These are phyloP conservation scores for Ziziphus jujuba DNA, from an alignment of 306 rosid genomes.

Conservation along the genomic window DNA sequence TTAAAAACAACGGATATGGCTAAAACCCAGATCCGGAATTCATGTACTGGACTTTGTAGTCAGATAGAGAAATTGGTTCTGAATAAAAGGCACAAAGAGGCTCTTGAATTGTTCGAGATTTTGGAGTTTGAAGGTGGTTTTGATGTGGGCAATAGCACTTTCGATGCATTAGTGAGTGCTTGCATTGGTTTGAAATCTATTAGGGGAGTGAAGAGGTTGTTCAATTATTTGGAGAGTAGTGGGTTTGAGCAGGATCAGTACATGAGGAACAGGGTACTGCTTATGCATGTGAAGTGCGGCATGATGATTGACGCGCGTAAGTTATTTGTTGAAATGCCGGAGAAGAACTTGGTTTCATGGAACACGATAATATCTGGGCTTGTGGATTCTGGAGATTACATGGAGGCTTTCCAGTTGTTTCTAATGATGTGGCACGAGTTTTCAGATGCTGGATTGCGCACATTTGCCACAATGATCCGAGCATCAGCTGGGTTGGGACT, in stretches of 20 bases:
- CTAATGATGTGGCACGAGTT: constrained; percentile 62
- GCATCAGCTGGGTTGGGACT: constrained; percentile 68
- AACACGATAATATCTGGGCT: constrained; percentile 58
- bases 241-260: constrained; percentile 67
- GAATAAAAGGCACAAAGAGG: constrained; percentile 51
- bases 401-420: constrained; percentile 61
- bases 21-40: constrained; percentile 33
- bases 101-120: constrained; percentile 77
- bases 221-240: constrained; percentile 40
- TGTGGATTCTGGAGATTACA: constrained; percentile 62
- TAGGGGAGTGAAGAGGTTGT: constrained; percentile 72
- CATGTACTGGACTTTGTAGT: constrained; percentile 47
- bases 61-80: constrained; percentile 77
- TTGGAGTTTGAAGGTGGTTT: constrained; percentile 59
- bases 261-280: constrained; percentile 70
- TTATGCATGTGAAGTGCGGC: constrained; percentile 71
- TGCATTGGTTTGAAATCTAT: constrained; percentile 66
- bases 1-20: constrained; percentile 20
- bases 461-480: constrained; percentile 60
- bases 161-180: constrained; percentile 68
- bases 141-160: constrained; percentile 52
- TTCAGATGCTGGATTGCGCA: constrained; percentile 46
- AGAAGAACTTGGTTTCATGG: constrained; percentile 59
- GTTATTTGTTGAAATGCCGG: constrained; percentile 63
- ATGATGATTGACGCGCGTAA: constrained; percentile 68